phyloP scores from a whole-genome alignment of 139 green algal species.

The Chlamydomonas sphaeroides region DNA sequence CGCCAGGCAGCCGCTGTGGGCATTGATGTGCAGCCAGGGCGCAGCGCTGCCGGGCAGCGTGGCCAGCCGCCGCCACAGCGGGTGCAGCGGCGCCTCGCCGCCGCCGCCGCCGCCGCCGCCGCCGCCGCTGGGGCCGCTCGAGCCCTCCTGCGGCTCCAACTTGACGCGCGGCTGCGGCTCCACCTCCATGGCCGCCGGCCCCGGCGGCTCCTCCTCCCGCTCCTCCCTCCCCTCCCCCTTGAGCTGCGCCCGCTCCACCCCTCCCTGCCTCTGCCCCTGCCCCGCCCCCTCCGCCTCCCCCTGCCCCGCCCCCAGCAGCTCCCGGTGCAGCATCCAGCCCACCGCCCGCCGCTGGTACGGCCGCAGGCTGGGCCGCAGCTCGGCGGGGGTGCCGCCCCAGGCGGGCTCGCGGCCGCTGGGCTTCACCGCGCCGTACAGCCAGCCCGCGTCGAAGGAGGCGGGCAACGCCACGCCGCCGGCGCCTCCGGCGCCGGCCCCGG shows the following conservation, averaged over 20 bases:
- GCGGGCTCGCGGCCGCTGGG: conserved; percentile 67
- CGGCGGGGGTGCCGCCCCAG: conserved; percentile 1
- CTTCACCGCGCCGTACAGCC: conserved; percentile 74
- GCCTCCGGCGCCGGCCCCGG: neutral
- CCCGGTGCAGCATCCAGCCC: conserved; percentile 80
- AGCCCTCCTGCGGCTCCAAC: too few species aligned
- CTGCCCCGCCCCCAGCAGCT: conserved; percentile 28
- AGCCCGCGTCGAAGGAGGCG: conserved; percentile 55
- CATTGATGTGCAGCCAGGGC: conserved; percentile 60
- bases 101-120: too few species aligned
- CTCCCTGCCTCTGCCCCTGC: neutral
- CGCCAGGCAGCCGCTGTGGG: conserved; percentile 53
- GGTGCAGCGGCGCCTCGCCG: conserved; percentile 59
- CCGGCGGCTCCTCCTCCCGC: neutral
- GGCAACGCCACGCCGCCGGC: too few species aligned
- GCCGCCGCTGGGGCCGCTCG: too few species aligned
- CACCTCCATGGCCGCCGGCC: too few species aligned
- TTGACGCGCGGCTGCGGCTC: too few species aligned
- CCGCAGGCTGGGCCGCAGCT: conserved; percentile 74
- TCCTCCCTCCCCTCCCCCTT: neutral
- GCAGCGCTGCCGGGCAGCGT: conserved; percentile 10
- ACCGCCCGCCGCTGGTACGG: conserved; percentile 85
- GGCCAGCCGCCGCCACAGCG: conserved; percentile 69
- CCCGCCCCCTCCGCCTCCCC: neutral
- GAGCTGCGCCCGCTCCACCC: neutral